These are phyloP conservation scores for Aspergillus sp. DNA, from an alignment of 2,329 filamentous ascomycete genomes.

Conservation along the genomic window DNA sequence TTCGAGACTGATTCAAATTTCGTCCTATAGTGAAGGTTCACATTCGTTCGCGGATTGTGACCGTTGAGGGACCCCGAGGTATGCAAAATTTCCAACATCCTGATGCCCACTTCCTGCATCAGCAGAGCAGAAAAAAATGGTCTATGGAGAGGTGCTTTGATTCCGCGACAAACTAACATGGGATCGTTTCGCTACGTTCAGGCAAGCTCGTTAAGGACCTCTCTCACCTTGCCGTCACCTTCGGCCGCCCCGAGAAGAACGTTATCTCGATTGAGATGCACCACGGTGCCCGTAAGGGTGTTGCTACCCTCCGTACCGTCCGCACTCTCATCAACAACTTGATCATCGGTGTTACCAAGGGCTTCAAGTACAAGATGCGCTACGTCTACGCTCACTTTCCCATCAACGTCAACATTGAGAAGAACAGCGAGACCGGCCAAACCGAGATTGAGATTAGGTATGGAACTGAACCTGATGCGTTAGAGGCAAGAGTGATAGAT, in stretches of 20 bases:
- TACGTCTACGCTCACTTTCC: slow-evolving; percentile 99
- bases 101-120: background rate
- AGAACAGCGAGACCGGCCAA: slow-evolving; percentile 85
- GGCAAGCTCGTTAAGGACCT: slow-evolving; percentile 97
- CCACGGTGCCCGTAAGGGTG: slow-evolving; percentile 96
- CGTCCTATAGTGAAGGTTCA: slow-evolving; percentile 76
- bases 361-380: slow-evolving; percentile 99
- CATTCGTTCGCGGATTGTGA: slow-evolving; percentile 96
- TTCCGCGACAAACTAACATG: slow-evolving; percentile 15
- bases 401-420: slow-evolving; percentile 99
- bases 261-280: slow-evolving; percentile 96
- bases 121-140: background rate
- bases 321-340: slow-evolving; percentile 98
- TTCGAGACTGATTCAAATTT: slow-evolving; percentile 22
- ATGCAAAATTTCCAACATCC: slow-evolving; percentile 30
- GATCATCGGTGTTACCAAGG: slow-evolving; percentile 96
- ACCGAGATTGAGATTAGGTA: slow-evolving; percentile 97
- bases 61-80: slow-evolving; percentile 94
- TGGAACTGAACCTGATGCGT: slow-evolving; percentile 28
- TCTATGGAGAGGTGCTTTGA: background rate
- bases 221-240: slow-evolving; percentile 92
- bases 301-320: slow-evolving; percentile 96
- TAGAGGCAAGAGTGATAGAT: background rate
- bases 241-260: slow-evolving; percentile 80
- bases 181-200: slow-evolving; percentile 30